phyloP scores from a whole-genome alignment of 176 grass and related monocot species.

The Lolium multiflorum region DNA sequence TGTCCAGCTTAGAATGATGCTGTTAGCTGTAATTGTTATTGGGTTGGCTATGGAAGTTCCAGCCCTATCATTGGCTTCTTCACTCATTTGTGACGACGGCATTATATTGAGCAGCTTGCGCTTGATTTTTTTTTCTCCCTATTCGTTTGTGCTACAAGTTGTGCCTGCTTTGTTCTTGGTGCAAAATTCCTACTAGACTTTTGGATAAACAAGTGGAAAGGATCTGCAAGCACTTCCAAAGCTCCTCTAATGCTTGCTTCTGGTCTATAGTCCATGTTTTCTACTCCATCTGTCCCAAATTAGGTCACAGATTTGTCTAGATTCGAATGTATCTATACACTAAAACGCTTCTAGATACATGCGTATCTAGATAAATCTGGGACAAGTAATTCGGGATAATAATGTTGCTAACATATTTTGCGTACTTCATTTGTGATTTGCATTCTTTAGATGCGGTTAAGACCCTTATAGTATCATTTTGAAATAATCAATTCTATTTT shows the following conservation, averaged over 20 bases:
- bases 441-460: slow-evolving; percentile 14
- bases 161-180: slow-evolving; percentile 24
- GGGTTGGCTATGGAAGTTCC: slow-evolving; percentile 14
- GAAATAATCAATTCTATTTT: slow-evolving; percentile 18
- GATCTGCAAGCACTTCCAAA: slow-evolving; percentile 17
- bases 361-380: too few species aligned
- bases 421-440: not conserved
- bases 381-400: not conserved
- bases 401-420: slow-evolving; percentile 28
- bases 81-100: slow-evolving; percentile 2
- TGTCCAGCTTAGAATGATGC: not conserved
- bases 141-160: not conserved
- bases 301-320: too few species aligned
- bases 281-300: too few species aligned
- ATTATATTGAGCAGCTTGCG: not conserved
- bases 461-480: not conserved
- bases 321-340: too few species aligned
- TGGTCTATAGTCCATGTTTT: slow-evolving; percentile 27
- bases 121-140: slow-evolving; percentile 26
- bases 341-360: too few species aligned
- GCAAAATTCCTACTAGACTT: slow-evolving; percentile 19
- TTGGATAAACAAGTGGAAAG: slow-evolving; percentile 10
- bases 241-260: not conserved
- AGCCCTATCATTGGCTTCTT: not conserved
- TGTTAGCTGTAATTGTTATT: slow-evolving; percentile 23